Conservation (phyloP, 1,284 basidiomycete genomes). For the Trametes versicolor region DNA sequence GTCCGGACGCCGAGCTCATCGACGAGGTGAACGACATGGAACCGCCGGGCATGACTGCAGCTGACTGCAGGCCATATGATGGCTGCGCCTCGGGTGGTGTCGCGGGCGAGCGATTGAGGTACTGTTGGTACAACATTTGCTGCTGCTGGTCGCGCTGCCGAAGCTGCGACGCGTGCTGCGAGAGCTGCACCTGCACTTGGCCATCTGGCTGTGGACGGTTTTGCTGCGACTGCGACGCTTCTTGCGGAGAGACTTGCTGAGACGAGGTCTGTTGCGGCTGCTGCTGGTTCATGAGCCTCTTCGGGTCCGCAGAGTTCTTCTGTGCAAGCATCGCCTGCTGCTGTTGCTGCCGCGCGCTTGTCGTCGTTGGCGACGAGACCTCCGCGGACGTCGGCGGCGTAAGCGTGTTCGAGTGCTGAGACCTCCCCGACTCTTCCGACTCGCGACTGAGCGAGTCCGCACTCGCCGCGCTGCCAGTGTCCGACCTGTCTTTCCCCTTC, state of each 20-base stretch:
- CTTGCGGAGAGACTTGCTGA: constrained; percentile 28
- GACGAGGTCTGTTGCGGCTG: constrained; percentile 22
- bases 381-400: constrained; percentile 30
- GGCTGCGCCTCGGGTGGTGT: constrained; percentile 78
- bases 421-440: constrained; percentile 65
- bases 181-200: constrained; percentile 37
- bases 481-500: constrained; percentile 68
- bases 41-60: constrained; percentile 62
- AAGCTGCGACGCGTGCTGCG: constrained; percentile 68
- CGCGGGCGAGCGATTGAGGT: constrained; percentile 83
- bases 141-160: constrained; percentile 90
- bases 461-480: constrained; percentile 46
- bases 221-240: constrained; percentile 35
- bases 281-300: constrained; percentile 42
- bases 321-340: constrained; percentile 46
- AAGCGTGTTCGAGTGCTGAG: constrained; percentile 49
- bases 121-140: constrained; percentile 89
- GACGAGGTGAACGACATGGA: constrained; percentile 54
- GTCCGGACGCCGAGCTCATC: constrained; percentile 49
- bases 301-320: constrained; percentile 48
- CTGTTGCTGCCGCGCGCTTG: constrained; percentile 64
- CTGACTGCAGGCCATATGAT: constrained; percentile 74
- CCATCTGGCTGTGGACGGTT: constrained; percentile 16
- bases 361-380: constrained; percentile 53
- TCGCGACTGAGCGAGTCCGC: constrained; percentile 46